Conservation (phyloP, 2,329 filamentous ascomycete species). For the Venturia nashicola region DNA sequence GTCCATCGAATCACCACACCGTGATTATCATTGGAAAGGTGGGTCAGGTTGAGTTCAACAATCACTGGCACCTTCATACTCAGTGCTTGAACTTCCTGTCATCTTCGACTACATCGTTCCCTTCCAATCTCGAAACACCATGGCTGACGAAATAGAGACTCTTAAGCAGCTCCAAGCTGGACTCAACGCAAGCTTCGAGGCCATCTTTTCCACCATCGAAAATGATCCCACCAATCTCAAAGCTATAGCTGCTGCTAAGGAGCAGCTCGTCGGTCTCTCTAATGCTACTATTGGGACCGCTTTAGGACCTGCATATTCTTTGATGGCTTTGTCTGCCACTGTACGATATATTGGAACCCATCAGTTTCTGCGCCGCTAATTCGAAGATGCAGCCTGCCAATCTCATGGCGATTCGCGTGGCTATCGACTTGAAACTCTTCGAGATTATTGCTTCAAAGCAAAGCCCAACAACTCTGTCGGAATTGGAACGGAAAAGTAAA, state of each 20-base stretch:
- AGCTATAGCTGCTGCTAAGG: constrained; percentile 2
- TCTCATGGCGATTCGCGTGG: neutral
- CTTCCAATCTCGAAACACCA: neutral
- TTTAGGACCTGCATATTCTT: neutral
- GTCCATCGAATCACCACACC: neutral
- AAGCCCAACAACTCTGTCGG: neutral
- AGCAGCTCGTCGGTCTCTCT: constrained; percentile 4
- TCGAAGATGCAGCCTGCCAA: neutral
- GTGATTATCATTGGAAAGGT: neutral
- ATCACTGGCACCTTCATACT: too few species aligned
- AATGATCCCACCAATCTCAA: constrained; percentile 1
- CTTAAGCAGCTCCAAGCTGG: constrained; percentile 8
- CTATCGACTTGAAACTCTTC: constrained; percentile 5
- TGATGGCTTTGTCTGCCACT: neutral
- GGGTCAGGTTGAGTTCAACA: too few species aligned
- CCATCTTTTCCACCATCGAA: neutral
- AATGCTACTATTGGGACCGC: constrained; percentile 1
- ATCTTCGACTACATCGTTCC: neutral
- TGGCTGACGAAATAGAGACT: neutral
- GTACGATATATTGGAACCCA: neutral
- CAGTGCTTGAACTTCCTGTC: neutral
- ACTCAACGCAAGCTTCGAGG: constrained; percentile 6
- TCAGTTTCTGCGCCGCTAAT: neutral
- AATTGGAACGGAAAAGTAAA: neutral
- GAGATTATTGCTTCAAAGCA: neutral